Evolutionary conservation across 192 early-diverging fungal genomes (phyloP).

Genomic region (Mortierella antarctica): DNA sequence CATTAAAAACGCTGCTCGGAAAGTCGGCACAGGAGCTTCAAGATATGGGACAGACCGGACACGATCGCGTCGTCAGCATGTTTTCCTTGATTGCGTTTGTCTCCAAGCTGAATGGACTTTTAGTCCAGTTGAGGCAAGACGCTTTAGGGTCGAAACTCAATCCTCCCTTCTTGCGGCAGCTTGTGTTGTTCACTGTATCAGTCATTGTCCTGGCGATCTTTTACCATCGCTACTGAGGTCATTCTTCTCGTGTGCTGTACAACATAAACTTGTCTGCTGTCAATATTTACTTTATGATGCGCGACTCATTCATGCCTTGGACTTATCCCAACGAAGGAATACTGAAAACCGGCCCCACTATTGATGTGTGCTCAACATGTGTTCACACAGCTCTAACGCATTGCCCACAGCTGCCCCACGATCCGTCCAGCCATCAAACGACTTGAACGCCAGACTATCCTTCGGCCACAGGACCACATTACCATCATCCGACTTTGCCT

Average conservation of each 20-base stretch:
- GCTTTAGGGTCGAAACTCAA: slow-evolving; percentile 11
- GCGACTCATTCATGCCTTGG: too few relatives aligned
- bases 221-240: too few relatives aligned
- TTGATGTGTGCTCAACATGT: slow-evolving; percentile 10
- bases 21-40: slow-evolving; percentile 41
- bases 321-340: neutral
- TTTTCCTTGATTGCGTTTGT: slow-evolving; percentile 80
- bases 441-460: slow-evolving; percentile 49
- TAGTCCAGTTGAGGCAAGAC: slow-evolving; percentile 53
- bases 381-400: slow-evolving; percentile 42
- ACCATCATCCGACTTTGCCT: slow-evolving; percentile 27
- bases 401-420: slow-evolving; percentile 44
- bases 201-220: slow-evolving; percentile 13
- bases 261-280: neutral
- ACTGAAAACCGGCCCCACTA: too few relatives aligned
- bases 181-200: slow-evolving; percentile 9
- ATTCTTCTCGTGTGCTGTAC: slow-evolving; percentile 4
- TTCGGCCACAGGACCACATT: slow-evolving; percentile 49
- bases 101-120: slow-evolving; percentile 71
- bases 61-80: slow-evolving; percentile 64
- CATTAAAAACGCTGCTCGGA: slow-evolving; percentile 64
- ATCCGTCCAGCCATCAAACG: slow-evolving; percentile 39
- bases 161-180: slow-evolving; percentile 1
- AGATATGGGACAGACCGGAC: slow-evolving; percentile 75
- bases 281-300: neutral